These are phyloP conservation scores for Eucalyptus albens DNA, from an alignment of 345 rosid genomes.

Conservation along the genomic window DNA sequence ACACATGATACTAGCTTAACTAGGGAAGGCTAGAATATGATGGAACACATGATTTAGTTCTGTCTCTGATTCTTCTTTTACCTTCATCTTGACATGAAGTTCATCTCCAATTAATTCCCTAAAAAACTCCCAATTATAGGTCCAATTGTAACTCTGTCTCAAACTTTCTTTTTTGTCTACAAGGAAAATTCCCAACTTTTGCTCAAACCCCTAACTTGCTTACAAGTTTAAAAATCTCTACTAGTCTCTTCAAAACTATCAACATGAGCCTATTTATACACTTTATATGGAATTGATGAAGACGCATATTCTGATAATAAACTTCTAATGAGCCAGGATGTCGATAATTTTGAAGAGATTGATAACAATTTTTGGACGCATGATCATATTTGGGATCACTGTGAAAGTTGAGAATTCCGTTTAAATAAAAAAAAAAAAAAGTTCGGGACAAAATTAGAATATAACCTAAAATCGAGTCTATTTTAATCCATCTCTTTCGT, in stretches of 20 bases:
- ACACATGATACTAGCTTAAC: neutral
- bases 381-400: neutral
- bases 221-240: neutral
- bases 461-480: neutral
- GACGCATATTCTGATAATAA: neutral
- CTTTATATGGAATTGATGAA: neutral
- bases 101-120: neutral
- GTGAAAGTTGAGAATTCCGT: neutral
- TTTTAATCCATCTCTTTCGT: neutral
- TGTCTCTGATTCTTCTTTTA: neutral
- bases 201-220: rapidly evolving
- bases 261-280: neutral
- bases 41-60: neutral
- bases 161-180: too few relatives aligned
- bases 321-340: neutral
- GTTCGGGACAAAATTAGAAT: rapidly evolving
- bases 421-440: rapidly evolving
- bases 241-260: neutral
- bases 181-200: neutral
- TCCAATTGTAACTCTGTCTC: too few relatives aligned
- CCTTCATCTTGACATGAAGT: neutral
- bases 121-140: neutral
- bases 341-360: neutral
- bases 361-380: neutral
- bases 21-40: neutral